Percentiles rank a stretch among this genome's conserved stretches.
Conservation (phyloP, 441 rosid species). For the Jatropha podagrica region DNA sequence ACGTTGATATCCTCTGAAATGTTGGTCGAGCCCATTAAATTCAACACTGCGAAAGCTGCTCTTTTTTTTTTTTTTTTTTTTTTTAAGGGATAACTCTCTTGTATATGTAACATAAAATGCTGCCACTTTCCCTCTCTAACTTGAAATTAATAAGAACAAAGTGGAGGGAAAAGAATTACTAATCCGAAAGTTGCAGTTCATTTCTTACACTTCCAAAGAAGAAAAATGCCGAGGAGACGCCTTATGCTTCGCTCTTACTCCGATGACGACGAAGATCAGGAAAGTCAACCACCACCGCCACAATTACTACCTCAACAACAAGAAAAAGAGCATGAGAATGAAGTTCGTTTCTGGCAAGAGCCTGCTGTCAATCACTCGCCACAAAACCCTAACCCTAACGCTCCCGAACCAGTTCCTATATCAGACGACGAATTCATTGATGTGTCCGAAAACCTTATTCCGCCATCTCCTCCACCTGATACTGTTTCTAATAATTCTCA, state of each 20-base stretch:
- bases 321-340: conserved; percentile 9
- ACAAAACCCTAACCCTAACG: conserved; percentile 35
- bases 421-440: conserved; percentile 64
- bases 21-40: no score
- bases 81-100: no score
- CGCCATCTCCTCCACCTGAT: conserved; percentile 39
- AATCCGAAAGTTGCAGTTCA: background rate
- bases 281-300: conserved; percentile 3
- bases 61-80: no score
- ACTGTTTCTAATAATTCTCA: conserved; percentile 14
- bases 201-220: background rate
- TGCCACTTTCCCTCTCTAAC: background rate
- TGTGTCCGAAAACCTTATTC: conserved; percentile 42
- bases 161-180: conserved; percentile 18
- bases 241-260: conserved; percentile 47
- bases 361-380: conserved; percentile 26
- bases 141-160: background rate
- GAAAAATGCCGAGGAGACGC: conserved; percentile 67
- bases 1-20: no score
- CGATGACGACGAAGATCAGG: conserved; percentile 52
- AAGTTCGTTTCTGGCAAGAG: conserved; percentile 16
- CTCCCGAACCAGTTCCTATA: conserved; percentile 33
- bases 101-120: background rate
- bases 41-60: no score
- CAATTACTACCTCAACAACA: background rate